Evolutionary conservation across 163 green algal species (phyloP).

Genomic region (Scenedesmus sp.): DNA sequence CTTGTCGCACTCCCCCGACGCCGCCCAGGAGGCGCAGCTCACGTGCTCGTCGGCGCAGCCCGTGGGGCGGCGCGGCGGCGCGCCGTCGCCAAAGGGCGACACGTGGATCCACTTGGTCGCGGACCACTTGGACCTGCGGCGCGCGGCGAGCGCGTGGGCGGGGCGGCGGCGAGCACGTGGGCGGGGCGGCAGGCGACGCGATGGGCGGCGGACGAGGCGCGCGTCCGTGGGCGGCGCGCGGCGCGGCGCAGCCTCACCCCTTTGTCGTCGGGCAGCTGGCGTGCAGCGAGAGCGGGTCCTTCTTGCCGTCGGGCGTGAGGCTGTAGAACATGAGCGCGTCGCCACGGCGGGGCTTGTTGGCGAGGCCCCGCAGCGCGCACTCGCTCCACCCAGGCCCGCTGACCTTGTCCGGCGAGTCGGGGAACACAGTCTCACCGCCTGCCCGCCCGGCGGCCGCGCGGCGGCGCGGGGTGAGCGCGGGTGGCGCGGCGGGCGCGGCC

Average conservation of each 20-base stretch:
- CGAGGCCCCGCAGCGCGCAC: constrained; percentile 40
- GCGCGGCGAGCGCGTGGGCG: neutral
- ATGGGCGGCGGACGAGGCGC: too few relatives aligned
- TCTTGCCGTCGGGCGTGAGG: constrained; percentile 74
- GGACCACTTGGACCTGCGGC: constrained; percentile 88
- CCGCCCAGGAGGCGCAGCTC: constrained; percentile 52
- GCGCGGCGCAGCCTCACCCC: too few relatives aligned
- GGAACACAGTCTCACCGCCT: constrained; percentile 67
- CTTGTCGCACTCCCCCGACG: too few relatives aligned
- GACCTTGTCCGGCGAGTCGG: constrained; percentile 50
- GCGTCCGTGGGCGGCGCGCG: too few relatives aligned
- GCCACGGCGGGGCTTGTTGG: constrained; percentile 23
- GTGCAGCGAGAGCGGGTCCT: constrained; percentile 75
- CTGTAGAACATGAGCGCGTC: constrained; percentile 76
- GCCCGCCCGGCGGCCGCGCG: too few relatives aligned
- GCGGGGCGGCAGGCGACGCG: too few relatives aligned
- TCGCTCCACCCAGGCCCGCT: constrained; percentile 21
- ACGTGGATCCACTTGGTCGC: constrained; percentile 88
- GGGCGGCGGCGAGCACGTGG: neutral
- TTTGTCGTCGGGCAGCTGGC: constrained; percentile 76
- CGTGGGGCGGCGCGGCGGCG: neutral
- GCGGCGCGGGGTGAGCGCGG: too few relatives aligned
- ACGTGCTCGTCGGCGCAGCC: constrained; percentile 43
- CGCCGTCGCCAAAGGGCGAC: constrained; percentile 6
- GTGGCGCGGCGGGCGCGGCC: too few relatives aligned